Evolutionary conservation across 768 basidiomycete species (phyloP), one percentile per base, ranked within the genome.

Genomic region (Russula abietina): DNA sequence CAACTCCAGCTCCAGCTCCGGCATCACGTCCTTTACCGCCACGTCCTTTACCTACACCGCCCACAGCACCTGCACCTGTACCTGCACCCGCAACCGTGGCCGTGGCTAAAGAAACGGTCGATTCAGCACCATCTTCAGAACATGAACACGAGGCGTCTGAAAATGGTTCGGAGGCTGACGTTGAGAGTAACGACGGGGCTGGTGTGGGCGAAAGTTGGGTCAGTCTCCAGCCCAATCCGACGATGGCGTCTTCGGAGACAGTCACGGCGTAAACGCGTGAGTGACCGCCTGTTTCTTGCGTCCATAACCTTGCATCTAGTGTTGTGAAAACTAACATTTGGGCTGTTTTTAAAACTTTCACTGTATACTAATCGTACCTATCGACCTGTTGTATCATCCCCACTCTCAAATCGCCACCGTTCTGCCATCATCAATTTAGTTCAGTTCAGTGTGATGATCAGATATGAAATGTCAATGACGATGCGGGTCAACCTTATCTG

Each of bases 201-300:
- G 78, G 77, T 33, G 82, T 82, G 30, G 82, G 75, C 41, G 78
- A 82, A 54, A 89, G 87, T 65, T 92, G 89, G 89, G 75, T 92
- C 56, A 89, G 83, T 70, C 74, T 91, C 50, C 64, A 70, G 56
- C 68, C 62, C 9, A 57, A 51, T 50, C 7, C 57, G 60, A 59
- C 43, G 33, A 58, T 33, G 38, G 22, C 33, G 28, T 50, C 55
- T 30, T 52, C 57, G 24, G 59, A 50, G 39, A 43, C 41, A 33
- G n/a, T 36, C 48, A 41, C 55, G n/a, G 41, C 41, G 26, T 67
- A 39, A 64, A 36, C 11, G 33, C 3, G 36, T 30, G 28, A 30
- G 28, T 30, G 28, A 30, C 57, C 43, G 11, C 14, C 16, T 11
- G 17, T 32, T 53, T 28, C 16, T 41, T 48, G 43, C 16, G 17